Conservation (phyloP, 2,329 filamentous ascomycete genomes). For the Alternaria sp. region DNA sequence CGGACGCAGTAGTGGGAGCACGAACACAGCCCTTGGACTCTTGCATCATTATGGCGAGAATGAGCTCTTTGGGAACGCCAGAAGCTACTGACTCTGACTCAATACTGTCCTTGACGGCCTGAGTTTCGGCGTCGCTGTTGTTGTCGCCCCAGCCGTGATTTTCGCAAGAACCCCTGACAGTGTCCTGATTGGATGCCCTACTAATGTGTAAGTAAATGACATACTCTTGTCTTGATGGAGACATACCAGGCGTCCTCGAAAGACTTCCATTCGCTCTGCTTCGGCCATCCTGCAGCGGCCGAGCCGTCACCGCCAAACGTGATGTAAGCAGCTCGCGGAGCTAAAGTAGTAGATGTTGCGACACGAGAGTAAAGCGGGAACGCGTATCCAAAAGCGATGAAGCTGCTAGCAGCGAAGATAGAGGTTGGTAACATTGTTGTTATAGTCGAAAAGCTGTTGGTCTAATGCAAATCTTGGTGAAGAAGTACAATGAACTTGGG, state of each 20-base stretch:
- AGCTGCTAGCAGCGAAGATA: conserved; percentile 31
- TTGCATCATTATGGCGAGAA: conserved; percentile 55
- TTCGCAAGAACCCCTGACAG: conserved; percentile 47
- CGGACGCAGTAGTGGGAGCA: conserved; percentile 51
- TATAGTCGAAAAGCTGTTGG: background rate
- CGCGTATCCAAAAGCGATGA: conserved; percentile 31
- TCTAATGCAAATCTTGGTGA: background rate
- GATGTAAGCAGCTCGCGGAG: conserved; percentile 28
- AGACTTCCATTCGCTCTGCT: conserved; percentile 39
- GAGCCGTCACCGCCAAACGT: conserved; percentile 47
- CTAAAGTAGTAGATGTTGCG: conserved; percentile 15
- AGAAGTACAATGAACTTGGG: background rate
- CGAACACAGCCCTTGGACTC: conserved; percentile 57
- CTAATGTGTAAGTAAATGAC: conserved; percentile 2
- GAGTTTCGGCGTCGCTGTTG: conserved; percentile 48
- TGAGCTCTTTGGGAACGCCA: conserved; percentile 50
- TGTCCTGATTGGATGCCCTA: conserved; percentile 43
- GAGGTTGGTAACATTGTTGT: background rate
- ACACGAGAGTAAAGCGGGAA: conserved; percentile 25
- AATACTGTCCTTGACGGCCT: conserved; percentile 49
- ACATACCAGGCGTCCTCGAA: conserved; percentile 45
- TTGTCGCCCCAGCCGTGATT: conserved; percentile 43
- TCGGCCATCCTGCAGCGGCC: conserved; percentile 46
- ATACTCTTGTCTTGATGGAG: background rate
- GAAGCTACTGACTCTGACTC: conserved; percentile 34